phyloP scores from a whole-genome alignment of 169 alveolate genomes.

The Eimeria maxima region DNA sequence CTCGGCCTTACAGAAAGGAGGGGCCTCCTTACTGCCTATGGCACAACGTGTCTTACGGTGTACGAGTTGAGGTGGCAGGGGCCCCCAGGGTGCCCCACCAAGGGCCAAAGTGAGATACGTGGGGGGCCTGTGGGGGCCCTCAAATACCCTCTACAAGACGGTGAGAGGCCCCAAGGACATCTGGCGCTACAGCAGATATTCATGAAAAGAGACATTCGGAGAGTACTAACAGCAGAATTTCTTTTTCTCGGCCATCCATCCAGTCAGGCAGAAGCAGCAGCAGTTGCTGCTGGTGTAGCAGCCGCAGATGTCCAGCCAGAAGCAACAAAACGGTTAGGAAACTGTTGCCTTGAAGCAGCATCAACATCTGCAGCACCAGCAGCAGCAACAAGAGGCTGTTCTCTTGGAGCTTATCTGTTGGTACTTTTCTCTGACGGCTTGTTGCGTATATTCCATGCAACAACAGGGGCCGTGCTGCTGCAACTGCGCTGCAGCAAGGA shows the following conservation, averaged over 20 bases:
- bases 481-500: slow-evolving; percentile 25
- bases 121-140: slow-evolving; percentile 47
- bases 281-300: neutral
- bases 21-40: slow-evolving; percentile 20
- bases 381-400: neutral
- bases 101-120: neutral
- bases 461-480: slow-evolving; percentile 34
- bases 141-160: neutral
- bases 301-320: neutral
- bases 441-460: slow-evolving; percentile 14
- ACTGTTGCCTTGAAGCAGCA: neutral
- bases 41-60: neutral
- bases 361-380: neutral
- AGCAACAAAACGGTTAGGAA: neutral
- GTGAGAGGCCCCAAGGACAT: slow-evolving; percentile 42
- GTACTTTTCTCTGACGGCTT: slow-evolving; percentile 12
- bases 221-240: slow-evolving; percentile 2
- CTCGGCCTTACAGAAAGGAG: neutral
- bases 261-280: neutral
- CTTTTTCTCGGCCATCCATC: neutral
- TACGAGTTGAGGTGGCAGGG: neutral
- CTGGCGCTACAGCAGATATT: slow-evolving; percentile 26
- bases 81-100: slow-evolving; percentile 15
- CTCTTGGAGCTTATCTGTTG: neutral
- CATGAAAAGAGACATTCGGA: neutral